These are phyloP conservation scores for Verticillium albo-atrum DNA, from an alignment of 2,329 filamentous ascomycete genomes.

Conservation along the genomic window DNA sequence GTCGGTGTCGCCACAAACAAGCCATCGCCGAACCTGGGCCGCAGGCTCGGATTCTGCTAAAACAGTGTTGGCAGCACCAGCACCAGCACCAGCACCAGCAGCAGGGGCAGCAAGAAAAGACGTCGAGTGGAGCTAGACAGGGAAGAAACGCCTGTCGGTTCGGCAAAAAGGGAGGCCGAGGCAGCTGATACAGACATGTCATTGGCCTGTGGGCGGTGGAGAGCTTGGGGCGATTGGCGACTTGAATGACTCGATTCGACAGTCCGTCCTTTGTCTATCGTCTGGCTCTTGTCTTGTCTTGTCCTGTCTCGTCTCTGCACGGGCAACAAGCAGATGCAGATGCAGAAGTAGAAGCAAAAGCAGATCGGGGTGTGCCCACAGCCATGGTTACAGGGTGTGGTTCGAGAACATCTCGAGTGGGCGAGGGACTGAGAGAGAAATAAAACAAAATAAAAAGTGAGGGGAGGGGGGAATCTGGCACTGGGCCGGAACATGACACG, in stretches of 20 bases:
- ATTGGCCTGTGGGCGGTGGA: not conserved
- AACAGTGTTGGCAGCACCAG: not conserved
- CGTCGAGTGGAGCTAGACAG: not conserved
- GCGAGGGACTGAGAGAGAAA: too few relatives aligned
- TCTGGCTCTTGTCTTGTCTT: not conserved
- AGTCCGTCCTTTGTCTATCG: not conserved
- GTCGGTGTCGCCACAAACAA: not conserved
- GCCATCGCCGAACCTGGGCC: not conserved
- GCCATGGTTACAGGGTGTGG: not conserved
- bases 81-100: not conserved
- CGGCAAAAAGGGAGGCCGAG: not conserved
- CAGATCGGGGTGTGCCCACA: not conserved
- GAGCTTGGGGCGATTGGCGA: not conserved
- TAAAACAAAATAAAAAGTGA: constrained; percentile 1
- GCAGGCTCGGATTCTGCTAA: not conserved
- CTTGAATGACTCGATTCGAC: not conserved
- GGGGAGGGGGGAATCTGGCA: not conserved
- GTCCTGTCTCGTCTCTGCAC: not conserved
- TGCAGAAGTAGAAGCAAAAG: not conserved
- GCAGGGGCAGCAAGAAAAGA: too few relatives aligned
- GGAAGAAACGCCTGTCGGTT: not conserved
- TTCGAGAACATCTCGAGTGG: not conserved
- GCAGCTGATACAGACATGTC: not conserved
- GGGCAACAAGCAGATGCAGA: not conserved
- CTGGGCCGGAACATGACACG: not conserved